Percentiles rank a stretch among this genome's conserved stretches.
Conservation (phyloP, 1,139 yeast species). For the Yamadazyma mexicana region DNA sequence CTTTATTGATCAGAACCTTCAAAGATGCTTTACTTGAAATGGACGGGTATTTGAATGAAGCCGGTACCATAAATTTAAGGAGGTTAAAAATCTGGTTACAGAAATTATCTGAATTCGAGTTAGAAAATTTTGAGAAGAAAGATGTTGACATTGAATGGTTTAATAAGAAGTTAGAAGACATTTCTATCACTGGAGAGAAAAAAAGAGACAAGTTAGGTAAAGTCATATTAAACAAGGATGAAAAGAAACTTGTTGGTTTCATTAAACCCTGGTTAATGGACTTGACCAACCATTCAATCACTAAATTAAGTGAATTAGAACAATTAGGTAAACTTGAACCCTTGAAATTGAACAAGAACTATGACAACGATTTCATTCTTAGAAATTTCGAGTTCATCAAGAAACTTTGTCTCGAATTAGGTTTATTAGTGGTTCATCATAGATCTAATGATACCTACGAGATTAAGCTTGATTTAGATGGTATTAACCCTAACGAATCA, state of each 20-base stretch:
- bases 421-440: constrained; percentile 66
- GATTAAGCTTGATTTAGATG: constrained; percentile 71
- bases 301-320: constrained; percentile 34
- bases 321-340: constrained; percentile 48
- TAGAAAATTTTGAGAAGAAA: constrained; percentile 76
- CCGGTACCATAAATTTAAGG: constrained; percentile 74
- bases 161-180: constrained; percentile 76
- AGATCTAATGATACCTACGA: constrained; percentile 52
- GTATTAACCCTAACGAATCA: constrained; percentile 63
- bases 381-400: constrained; percentile 60
- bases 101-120: constrained; percentile 65
- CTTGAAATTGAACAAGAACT: constrained; percentile 32
- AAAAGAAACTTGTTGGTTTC: constrained; percentile 61
- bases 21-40: constrained; percentile 71
- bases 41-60: constrained; percentile 84
- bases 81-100: constrained; percentile 77
- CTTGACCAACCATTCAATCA: constrained; percentile 27
- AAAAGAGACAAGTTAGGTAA: constrained; percentile 68
- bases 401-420: constrained; percentile 62
- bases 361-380: constrained; percentile 46
- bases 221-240: constrained; percentile 66
- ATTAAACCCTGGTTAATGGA: constrained; percentile 72
- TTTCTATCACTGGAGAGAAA: constrained; percentile 71
- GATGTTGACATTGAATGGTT: constrained; percentile 93
- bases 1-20: constrained; percentile 82